phyloP scores from a whole-genome alignment of 2,329 filamentous ascomycete genomes.

The Ophiobolus disseminans region DNA sequence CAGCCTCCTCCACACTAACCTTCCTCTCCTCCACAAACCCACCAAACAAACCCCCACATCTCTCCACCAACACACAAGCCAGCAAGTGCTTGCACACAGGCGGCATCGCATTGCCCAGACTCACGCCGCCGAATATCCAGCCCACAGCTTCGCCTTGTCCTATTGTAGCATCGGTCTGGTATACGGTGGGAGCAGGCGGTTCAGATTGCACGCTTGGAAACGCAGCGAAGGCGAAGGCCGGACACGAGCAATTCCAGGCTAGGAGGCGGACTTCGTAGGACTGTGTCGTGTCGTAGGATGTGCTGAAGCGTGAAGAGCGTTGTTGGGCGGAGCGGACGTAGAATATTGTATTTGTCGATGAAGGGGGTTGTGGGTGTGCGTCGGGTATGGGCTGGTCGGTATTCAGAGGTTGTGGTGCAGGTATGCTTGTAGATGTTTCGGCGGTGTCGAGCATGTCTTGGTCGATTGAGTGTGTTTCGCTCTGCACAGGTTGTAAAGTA shows the following conservation, averaged over 20 bases:
- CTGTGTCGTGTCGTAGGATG: conserved; percentile 35
- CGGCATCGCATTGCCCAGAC: conserved; percentile 54
- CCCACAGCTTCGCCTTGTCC: too few species aligned
- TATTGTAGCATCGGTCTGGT: not conserved
- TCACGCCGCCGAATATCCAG: conserved; percentile 54
- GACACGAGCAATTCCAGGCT: conserved; percentile 90
- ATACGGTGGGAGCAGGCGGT: conserved; percentile 6
- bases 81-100: conserved; percentile 87
- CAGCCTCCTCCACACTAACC: conserved; percentile 71
- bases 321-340: conserved; percentile 68
- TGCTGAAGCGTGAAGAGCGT: conserved; percentile 46
- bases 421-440: too few species aligned
- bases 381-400: too few species aligned
- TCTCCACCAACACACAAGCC: conserved; percentile 77
- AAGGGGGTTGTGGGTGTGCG: not conserved
- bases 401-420: too few species aligned
- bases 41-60: conserved; percentile 66
- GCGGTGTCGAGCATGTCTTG: not conserved
- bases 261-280: conserved; percentile 74
- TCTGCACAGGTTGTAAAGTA: too few species aligned
- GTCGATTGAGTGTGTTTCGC: not conserved
- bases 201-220: conserved; percentile 56
- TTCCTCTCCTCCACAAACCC: conserved; percentile 61
- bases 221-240: conserved; percentile 77
- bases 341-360: conserved; percentile 56